Evolutionary conservation across 2,329 filamentous ascomycete species (phyloP).

Genomic region (Fusarium sulawesiense): DNA sequence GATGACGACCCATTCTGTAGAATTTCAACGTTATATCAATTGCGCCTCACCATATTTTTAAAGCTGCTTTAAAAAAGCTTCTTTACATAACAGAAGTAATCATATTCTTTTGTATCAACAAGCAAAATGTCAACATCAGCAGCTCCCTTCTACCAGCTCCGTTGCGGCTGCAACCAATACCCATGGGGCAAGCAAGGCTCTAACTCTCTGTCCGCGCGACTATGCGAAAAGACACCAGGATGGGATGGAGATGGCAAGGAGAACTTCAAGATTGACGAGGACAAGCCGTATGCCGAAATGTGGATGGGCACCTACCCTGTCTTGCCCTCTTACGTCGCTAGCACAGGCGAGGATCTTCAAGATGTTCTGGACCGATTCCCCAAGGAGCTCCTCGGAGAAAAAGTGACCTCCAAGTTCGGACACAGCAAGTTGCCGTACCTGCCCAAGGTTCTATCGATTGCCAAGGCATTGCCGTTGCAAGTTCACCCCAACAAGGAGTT

Average conservation of each 20-base stretch:
- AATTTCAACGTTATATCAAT: conserved; percentile 4
- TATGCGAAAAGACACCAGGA: conserved; percentile 74
- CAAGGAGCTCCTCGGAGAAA: conserved; percentile 71
- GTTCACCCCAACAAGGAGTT: conserved; percentile 79
- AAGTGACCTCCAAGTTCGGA: conserved; percentile 70
- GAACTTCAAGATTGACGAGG: conserved; percentile 72
- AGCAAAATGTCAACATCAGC: conserved; percentile 36
- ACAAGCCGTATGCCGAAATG: conserved; percentile 72
- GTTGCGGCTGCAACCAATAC: conserved; percentile 67
- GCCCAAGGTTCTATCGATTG: conserved; percentile 80
- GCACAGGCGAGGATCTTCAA: conserved; percentile 71
- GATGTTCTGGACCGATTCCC: conserved; percentile 72
- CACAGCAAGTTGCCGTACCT: conserved; percentile 74
- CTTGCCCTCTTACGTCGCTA: conserved; percentile 72
- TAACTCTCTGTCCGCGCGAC: conserved; percentile 71
- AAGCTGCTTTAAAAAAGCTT: too few species aligned
- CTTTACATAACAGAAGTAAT: neutral
- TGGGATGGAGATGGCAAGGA: conserved; percentile 36
- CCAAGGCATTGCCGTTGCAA: conserved; percentile 79
- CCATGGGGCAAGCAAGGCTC: conserved; percentile 77
- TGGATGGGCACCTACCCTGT: conserved; percentile 84
- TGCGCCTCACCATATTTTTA: neutral
- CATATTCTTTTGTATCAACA: neutral
- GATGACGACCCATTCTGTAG: conserved; percentile 24
- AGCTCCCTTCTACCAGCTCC: conserved; percentile 58